These are phyloP conservation scores for Lojkania enalia DNA, from an alignment of 2,329 filamentous ascomycete species.

Conservation along the genomic window DNA sequence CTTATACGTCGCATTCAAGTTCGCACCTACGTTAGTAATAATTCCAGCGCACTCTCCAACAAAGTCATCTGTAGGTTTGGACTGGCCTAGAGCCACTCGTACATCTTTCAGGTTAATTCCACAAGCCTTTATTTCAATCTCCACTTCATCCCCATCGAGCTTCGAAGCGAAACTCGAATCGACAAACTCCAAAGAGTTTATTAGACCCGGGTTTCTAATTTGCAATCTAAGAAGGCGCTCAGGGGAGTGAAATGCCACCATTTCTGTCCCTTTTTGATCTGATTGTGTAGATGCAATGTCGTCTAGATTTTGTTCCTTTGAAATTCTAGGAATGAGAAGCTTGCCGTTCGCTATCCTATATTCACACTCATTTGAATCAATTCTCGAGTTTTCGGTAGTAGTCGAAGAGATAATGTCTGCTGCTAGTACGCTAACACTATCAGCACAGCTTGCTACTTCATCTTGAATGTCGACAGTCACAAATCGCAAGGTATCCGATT, in stretches of 20 bases:
- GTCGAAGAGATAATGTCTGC: neutral
- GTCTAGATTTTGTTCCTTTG: neutral
- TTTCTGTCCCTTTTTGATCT: neutral
- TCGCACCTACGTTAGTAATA: slow-evolving; percentile 5
- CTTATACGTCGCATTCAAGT: neutral
- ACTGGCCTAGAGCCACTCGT: slow-evolving; percentile 1
- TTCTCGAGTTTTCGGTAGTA: neutral
- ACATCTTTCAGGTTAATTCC: slow-evolving; percentile 16
- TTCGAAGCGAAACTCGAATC: neutral
- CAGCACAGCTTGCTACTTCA: neutral
- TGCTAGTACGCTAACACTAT: neutral
- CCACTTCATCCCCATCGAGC: slow-evolving; percentile 19
- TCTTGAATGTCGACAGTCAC: slow-evolving; percentile 8
- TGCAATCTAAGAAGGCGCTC: neutral
- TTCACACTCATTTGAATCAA: neutral
- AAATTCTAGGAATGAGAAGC: slow-evolving; percentile 4
- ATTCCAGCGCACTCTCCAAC: slow-evolving; percentile 10
- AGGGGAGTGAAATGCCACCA: slow-evolving; percentile 1
- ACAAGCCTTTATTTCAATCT: slow-evolving; percentile 28
- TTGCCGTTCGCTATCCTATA: neutral
- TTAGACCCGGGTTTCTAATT: neutral
- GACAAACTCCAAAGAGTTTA: neutral
- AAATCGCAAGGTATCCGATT: slow-evolving; percentile 1
- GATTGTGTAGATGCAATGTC: neutral
- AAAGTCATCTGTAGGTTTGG: neutral